These are phyloP conservation scores for Russula dissimulans DNA, from an alignment of 768 basidiomycete species.

Conservation along the genomic window DNA sequence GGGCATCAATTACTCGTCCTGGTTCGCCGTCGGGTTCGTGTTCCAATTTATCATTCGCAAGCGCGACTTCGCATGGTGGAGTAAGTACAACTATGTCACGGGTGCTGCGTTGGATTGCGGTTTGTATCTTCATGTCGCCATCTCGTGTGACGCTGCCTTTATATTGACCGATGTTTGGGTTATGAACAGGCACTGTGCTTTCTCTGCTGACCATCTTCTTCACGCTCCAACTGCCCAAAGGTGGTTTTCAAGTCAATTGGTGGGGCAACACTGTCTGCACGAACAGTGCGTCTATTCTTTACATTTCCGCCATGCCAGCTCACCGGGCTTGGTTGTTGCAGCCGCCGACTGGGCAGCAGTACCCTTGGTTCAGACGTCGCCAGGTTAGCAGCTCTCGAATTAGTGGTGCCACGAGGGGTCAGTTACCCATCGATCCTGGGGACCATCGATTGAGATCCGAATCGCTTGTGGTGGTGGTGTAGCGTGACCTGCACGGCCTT, in stretches of 20 bases:
- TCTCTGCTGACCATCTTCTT: slow-evolving; percentile 71
- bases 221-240: slow-evolving; percentile 54
- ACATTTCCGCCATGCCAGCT: neutral
- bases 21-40: slow-evolving; percentile 80
- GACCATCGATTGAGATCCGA: too few relatives aligned
- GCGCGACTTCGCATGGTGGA: slow-evolving; percentile 81
- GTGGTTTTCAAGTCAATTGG: slow-evolving; percentile 50
- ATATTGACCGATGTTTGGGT: slow-evolving; percentile 10
- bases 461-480: too few relatives aligned
- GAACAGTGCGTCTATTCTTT: slow-evolving; percentile 39
- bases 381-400: slow-evolving; percentile 5
- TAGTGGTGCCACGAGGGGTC: neutral
- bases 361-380: slow-evolving; percentile 1
- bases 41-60: slow-evolving; percentile 79
- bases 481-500: too few relatives aligned
- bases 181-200: slow-evolving; percentile 50
- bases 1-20: slow-evolving; percentile 92
- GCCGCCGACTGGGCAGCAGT: neutral
- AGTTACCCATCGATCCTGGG: neutral
- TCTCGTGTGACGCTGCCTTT: neutral
- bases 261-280: slow-evolving; percentile 62
- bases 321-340: neutral
- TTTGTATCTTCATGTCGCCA: slow-evolving; percentile 29
- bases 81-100: slow-evolving; percentile 84
- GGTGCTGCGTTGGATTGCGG: slow-evolving; percentile 75